These are phyloP conservation scores for Alternaria atra DNA, from an alignment of 2,329 filamentous ascomycete genomes.

Conservation along the genomic window DNA sequence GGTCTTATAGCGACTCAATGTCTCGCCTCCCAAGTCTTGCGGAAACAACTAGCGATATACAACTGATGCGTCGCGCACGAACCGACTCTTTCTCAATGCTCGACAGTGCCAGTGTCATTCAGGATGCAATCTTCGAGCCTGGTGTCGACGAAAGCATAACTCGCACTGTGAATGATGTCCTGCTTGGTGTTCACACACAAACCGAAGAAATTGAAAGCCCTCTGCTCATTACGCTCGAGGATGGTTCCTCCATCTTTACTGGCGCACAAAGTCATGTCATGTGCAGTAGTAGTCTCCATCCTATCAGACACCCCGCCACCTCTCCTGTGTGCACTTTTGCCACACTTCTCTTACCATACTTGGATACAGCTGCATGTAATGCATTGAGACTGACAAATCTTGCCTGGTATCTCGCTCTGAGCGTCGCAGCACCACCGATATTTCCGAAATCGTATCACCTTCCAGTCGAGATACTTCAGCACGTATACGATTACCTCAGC, in stretches of 20 bases:
- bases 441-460: constrained; percentile 42
- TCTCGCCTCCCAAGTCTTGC: constrained; percentile 30
- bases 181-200: constrained; percentile 30
- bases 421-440: constrained; percentile 25
- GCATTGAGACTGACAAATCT: constrained; percentile 47
- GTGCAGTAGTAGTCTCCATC: neutral
- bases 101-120: constrained; percentile 26
- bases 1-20: constrained; percentile 31
- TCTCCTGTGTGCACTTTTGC: neutral
- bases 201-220: constrained; percentile 26
- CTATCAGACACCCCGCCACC: neutral
- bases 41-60: constrained; percentile 24
- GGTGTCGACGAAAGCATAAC: constrained; percentile 25
- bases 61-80: constrained; percentile 19
- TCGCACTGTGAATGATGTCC: constrained; percentile 39
- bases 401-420: constrained; percentile 46
- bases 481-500: constrained; percentile 56
- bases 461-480: constrained; percentile 61
- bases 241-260: neutral
- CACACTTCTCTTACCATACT: constrained; percentile 19
- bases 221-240: constrained; percentile 12
- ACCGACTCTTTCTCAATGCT: constrained; percentile 35
- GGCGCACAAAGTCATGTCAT: neutral
- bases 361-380: constrained; percentile 25
- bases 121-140: constrained; percentile 38